phyloP scores from a whole-genome alignment of 768 basidiomycete species.

The Hericium coralloides region DNA sequence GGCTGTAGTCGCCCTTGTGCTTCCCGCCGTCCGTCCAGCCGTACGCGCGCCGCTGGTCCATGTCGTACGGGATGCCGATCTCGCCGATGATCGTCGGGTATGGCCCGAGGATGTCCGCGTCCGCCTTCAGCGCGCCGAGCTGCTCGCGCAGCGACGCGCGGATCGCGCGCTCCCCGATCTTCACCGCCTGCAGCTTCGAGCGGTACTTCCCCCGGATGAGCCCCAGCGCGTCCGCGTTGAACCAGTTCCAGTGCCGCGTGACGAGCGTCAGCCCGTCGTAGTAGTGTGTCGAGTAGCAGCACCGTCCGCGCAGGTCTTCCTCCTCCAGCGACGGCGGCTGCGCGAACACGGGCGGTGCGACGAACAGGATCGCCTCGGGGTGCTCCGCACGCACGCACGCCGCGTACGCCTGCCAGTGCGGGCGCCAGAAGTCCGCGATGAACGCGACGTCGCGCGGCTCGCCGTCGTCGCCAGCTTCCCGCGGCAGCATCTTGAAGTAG shows the following conservation, averaged over 20 bases:
- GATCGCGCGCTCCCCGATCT: constrained; percentile 78
- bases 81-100: constrained; percentile 94
- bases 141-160: constrained; percentile 76
- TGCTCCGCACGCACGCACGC: constrained; percentile 56
- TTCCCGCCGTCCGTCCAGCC: constrained; percentile 64
- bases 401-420: constrained; percentile 54
- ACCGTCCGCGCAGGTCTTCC: constrained; percentile 51
- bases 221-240: constrained; percentile 93
- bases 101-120: constrained; percentile 53
- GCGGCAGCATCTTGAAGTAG: constrained; percentile 58
- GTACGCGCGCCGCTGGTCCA: constrained; percentile 84
- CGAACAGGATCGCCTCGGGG: constrained; percentile 79
- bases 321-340: constrained; percentile 56
- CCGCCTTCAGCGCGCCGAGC: constrained; percentile 67
- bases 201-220: constrained; percentile 79
- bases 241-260: constrained; percentile 90
- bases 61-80: constrained; percentile 91
- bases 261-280: constrained; percentile 93
- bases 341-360: constrained; percentile 88
- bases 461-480: constrained; percentile 19
- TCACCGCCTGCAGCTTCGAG: constrained; percentile 58
- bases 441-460: constrained; percentile 45
- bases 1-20: constrained; percentile 63
- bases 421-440: constrained; percentile 70
- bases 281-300: constrained; percentile 78